phyloP scores from a whole-genome alignment of 1,284 basidiomycete species.

The Athelia sp. region DNA sequence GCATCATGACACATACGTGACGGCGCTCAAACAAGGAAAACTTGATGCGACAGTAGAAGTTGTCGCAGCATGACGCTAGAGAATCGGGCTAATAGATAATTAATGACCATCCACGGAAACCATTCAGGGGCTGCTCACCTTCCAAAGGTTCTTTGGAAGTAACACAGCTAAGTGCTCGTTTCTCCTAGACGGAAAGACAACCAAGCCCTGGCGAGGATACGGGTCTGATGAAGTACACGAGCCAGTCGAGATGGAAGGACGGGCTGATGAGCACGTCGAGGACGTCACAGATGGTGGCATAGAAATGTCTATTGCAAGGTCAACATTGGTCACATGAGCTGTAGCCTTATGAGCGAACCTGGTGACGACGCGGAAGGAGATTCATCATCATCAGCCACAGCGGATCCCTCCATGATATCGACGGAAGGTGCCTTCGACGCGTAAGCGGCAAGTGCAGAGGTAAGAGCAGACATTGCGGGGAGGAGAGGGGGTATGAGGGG shows the following conservation, averaged over 20 bases:
- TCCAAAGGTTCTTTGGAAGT: slow-evolving; percentile 65
- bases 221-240: slow-evolving; percentile 5
- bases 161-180: slow-evolving; percentile 78
- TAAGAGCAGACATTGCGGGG: slow-evolving; percentile 20
- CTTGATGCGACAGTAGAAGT: slow-evolving; percentile 55
- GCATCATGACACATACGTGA: slow-evolving; percentile 47
- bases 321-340: not conserved
- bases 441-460: slow-evolving; percentile 19
- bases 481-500: not conserved
- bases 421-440: slow-evolving; percentile 20
- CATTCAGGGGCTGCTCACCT: slow-evolving; percentile 37
- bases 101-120: not conserved
- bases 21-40: slow-evolving; percentile 68
- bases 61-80: slow-evolving; percentile 59
- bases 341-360: slow-evolving; percentile 8
- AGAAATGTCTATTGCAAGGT: not conserved
- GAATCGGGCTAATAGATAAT: slow-evolving; percentile 46
- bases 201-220: not conserved
- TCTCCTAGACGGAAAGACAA: slow-evolving; percentile 19
- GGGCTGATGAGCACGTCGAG: not conserved
- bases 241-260: slow-evolving; percentile 9
- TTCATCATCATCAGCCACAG: slow-evolving; percentile 6
- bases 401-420: slow-evolving; percentile 7
- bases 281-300: not conserved
- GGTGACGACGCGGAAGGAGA: slow-evolving; percentile 16